Evolutionary conservation across 2,329 filamentous ascomycete genomes (phyloP).

Genomic region (Phoma sp.): DNA sequence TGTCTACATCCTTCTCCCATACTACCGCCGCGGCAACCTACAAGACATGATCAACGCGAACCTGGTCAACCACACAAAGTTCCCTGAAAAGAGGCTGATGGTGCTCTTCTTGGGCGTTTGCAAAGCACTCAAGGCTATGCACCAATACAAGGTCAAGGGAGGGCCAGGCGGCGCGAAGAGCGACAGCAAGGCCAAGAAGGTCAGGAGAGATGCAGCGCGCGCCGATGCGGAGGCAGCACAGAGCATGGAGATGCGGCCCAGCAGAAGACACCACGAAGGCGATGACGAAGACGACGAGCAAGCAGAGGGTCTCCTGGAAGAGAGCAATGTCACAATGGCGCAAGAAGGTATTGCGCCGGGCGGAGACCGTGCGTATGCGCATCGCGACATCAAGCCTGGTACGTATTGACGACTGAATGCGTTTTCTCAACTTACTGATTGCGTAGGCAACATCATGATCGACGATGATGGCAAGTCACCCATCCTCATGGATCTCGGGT

Average conservation of each 20-base stretch:
- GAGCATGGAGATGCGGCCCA: conserved; percentile 51
- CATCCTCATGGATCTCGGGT: conserved; percentile 97
- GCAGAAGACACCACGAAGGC: conserved; percentile 43
- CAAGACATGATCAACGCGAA: conserved; percentile 99
- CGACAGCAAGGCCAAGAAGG: conserved; percentile 61
- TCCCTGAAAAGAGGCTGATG: conserved; percentile 89
- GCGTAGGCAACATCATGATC: conserved; percentile 93
- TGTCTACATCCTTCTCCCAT: conserved; percentile 94
- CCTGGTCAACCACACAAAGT: conserved; percentile 89
- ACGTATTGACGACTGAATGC: conserved; percentile 34
- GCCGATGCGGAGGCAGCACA: conserved; percentile 59
- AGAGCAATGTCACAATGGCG: conserved; percentile 71
- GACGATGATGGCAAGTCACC: conserved; percentile 85
- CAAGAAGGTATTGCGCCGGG: conserved; percentile 73
- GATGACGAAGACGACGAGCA: conserved; percentile 76
- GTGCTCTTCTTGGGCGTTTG: conserved; percentile 90
- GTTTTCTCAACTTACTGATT: conserved; percentile 17
- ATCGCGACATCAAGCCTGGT: conserved; percentile 97
- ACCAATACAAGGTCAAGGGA: conserved; percentile 75
- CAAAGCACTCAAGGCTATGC: conserved; percentile 86
- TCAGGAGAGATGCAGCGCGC: conserved; percentile 61
- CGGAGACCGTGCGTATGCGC: conserved; percentile 80
- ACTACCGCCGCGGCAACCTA: conserved; percentile 92
- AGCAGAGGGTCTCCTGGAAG: conserved; percentile 82
- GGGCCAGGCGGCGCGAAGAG: conserved; percentile 59